Conservation (phyloP, 2,329 filamentous ascomycete species). For the Phaeomoniella chlamydospora region DNA sequence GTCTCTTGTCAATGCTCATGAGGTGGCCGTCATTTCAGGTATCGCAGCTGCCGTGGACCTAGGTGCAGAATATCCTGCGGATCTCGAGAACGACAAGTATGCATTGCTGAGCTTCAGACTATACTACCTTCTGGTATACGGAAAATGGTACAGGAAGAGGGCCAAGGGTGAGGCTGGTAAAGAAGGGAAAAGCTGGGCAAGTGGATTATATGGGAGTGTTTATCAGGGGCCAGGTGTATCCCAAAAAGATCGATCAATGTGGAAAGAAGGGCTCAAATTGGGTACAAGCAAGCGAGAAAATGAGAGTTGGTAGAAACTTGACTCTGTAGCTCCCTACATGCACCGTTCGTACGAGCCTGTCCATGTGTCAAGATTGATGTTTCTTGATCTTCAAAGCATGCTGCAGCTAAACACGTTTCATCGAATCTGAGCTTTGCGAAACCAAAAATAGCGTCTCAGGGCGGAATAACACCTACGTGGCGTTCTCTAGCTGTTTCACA, state of each 20-base stretch:
- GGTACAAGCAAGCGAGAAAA: conserved; percentile 23
- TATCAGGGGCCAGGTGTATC: conserved; percentile 45
- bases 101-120: conserved; percentile 45
- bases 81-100: conserved; percentile 48
- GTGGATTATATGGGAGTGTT: conserved; percentile 42
- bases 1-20: conserved; percentile 53
- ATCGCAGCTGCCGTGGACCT: conserved; percentile 57
- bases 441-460: no score
- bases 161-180: conserved; percentile 23
- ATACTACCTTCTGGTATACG: conserved; percentile 47
- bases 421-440: no score
- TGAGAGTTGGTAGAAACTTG: conserved; percentile 9
- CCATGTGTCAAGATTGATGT: no score
- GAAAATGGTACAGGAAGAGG: conserved; percentile 41
- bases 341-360: no score
- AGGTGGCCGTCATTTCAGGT: conserved; percentile 55
- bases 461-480: no score
- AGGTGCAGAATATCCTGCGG: conserved; percentile 49
- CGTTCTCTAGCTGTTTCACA: no score
- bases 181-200: conserved; percentile 41
- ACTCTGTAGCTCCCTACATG: no score
- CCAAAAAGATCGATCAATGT: conserved; percentile 36
- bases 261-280: conserved; percentile 15
- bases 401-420: no score
- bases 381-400: no score